Percentiles rank a stretch among this genome's conserved stretches.
Evolutionary conservation across 2,329 filamentous ascomycete genomes (phyloP).

Genomic region (Pseudogymnoascus sp.): DNA sequence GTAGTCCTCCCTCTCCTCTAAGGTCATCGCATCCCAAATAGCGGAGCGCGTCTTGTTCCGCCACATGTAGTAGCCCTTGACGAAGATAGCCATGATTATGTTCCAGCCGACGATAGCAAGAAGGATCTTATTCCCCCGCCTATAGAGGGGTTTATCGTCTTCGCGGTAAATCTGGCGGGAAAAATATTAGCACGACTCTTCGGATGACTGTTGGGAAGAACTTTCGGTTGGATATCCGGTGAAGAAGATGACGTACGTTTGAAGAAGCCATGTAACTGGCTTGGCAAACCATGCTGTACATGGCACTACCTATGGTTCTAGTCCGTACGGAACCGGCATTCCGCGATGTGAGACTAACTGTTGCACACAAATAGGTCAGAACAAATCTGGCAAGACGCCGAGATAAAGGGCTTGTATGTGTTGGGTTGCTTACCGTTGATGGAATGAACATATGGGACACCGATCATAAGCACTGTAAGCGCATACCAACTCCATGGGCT

Average conservation of each 20-base stretch:
- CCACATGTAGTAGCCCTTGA: slow-evolving; percentile 38
- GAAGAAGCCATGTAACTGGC: neutral
- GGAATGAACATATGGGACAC: slow-evolving; percentile 11
- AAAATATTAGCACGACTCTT: no score
- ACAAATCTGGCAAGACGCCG: neutral
- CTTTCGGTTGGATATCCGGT: neutral
- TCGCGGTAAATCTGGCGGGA: slow-evolving; percentile 37
- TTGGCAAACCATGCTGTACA: slow-evolving; percentile 49
- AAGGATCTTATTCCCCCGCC: slow-evolving; percentile 45
- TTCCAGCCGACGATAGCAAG: slow-evolving; percentile 40
- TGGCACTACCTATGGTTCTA: slow-evolving; percentile 50
- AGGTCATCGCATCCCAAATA: slow-evolving; percentile 34
- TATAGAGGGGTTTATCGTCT: slow-evolving; percentile 44
- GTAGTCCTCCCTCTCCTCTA: slow-evolving; percentile 24
- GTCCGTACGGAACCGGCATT: slow-evolving; percentile 42
- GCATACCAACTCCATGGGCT: slow-evolving; percentile 24
- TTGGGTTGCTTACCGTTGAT: slow-evolving; percentile 29
- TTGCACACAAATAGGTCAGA: slow-evolving; percentile 15
- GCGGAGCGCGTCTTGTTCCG: slow-evolving; percentile 28
- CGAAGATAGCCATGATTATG: slow-evolving; percentile 34
- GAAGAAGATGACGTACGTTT: neutral
- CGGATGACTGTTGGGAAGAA: neutral
- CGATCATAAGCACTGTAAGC: slow-evolving; percentile 25
- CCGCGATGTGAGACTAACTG: slow-evolving; percentile 5
- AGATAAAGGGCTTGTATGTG: no score